Evolutionary conservation across 352 stramenopile species (phyloP).

Genomic region (Globisporangium spinosum): DNA sequence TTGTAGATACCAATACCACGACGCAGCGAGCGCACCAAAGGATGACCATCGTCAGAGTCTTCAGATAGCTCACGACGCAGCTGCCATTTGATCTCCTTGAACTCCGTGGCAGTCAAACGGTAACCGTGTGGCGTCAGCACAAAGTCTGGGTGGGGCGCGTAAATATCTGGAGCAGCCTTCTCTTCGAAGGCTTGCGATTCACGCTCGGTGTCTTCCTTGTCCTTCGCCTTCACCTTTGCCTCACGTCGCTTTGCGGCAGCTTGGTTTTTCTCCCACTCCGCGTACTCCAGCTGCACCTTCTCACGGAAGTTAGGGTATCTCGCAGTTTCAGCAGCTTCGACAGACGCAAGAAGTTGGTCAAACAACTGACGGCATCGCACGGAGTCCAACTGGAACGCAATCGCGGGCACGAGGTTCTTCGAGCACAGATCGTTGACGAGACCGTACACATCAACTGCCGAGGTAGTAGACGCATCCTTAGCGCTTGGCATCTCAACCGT

Average conservation of each 20-base stretch:
- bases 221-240: slow-evolving; percentile 91
- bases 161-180: slow-evolving; percentile 89
- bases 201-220: slow-evolving; percentile 83
- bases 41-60: slow-evolving; percentile 77
- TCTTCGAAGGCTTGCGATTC: slow-evolving; percentile 83
- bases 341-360: slow-evolving; percentile 64
- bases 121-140: slow-evolving; percentile 93
- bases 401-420: slow-evolving; percentile 71
- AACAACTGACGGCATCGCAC: slow-evolving; percentile 87
- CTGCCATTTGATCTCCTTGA: slow-evolving; percentile 88
- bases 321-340: slow-evolving; percentile 68
- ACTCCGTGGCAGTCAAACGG: slow-evolving; percentile 91
- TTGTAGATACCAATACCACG: slow-evolving; percentile 99
- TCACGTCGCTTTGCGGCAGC: slow-evolving; percentile 92
- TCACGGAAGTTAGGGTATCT: slow-evolving; percentile 88
- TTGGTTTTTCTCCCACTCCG: slow-evolving; percentile 82
- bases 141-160: slow-evolving; percentile 97
- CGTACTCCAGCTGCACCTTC: slow-evolving; percentile 93
- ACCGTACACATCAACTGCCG: slow-evolving; percentile 60
- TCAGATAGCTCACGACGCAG: slow-evolving; percentile 79
- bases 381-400: slow-evolving; percentile 86
- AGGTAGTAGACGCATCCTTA: slow-evolving; percentile 47
- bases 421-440: slow-evolving; percentile 64
- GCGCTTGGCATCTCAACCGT: slow-evolving; percentile 50
- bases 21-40: slow-evolving; percentile 86